Evolutionary conservation across 768 basidiomycete species (phyloP).

Genomic region (Podaxis carcinomalis): DNA sequence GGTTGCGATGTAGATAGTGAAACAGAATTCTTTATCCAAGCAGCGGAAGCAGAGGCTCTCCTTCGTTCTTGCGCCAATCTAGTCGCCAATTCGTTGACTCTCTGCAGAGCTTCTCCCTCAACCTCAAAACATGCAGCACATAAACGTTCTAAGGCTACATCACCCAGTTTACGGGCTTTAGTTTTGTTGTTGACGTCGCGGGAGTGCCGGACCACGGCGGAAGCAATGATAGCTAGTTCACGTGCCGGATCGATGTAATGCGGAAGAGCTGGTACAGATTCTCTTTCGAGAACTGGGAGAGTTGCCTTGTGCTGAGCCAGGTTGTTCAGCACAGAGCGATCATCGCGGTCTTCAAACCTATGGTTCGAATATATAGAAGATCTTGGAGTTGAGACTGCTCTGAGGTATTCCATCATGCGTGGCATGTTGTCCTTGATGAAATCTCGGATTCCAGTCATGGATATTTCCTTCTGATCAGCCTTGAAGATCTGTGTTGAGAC

Average conservation of each 20-base stretch:
- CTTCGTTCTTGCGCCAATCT: constrained; percentile 23
- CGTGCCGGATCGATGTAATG: constrained; percentile 74
- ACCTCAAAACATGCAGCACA: constrained; percentile 61
- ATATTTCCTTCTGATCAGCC: constrained; percentile 73
- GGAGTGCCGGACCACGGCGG: constrained; percentile 68
- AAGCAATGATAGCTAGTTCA: constrained; percentile 72
- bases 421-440: constrained; percentile 62
- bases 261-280: constrained; percentile 70
- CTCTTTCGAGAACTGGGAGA: constrained; percentile 58
- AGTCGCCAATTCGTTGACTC: constrained; percentile 60
- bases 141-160: constrained; percentile 47
- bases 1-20: not conserved
- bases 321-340: constrained; percentile 33
- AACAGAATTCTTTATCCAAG: constrained; percentile 1
- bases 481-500: constrained; percentile 19
- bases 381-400: constrained; percentile 59
- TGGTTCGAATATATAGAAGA: constrained; percentile 1
- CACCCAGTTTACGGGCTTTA: constrained; percentile 25
- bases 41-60: constrained; percentile 16
- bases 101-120: constrained; percentile 62
- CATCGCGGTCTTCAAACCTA: constrained; percentile 3
- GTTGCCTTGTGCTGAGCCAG: constrained; percentile 52
- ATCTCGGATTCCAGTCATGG: constrained; percentile 72
- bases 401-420: constrained; percentile 78
- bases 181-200: constrained; percentile 33